Conservation (phyloP, 306 rosid genomes). For the Cajanus cajan region DNA sequence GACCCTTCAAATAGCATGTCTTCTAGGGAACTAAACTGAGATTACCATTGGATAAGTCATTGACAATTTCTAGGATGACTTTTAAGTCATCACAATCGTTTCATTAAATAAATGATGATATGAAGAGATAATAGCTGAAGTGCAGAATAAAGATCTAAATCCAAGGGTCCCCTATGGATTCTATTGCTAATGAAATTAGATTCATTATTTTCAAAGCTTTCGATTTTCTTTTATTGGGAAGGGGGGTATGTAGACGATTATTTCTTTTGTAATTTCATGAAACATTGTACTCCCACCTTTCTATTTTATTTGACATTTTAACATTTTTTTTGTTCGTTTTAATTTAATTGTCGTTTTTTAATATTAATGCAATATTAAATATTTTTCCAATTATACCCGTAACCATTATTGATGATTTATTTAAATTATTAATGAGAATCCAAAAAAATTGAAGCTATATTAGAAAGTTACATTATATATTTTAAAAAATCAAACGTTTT, state of each 20-base stretch:
- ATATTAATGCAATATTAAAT: no score
- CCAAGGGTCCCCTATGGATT: background rate
- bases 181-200: background rate
- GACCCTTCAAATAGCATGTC: background rate
- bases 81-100: background rate
- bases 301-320: no score
- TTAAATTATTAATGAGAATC: no score
- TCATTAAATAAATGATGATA: background rate
- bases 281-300: background rate
- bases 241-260: background rate
- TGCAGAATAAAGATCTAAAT: background rate
- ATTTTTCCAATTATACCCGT: no score
- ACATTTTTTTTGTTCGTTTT: no score
- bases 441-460: no score
- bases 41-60: conserved; percentile 2
- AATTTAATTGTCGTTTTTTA: no score
- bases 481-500: no score
- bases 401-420: no score
- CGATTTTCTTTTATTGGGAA: background rate
- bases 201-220: background rate
- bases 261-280: background rate
- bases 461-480: no score
- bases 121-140: background rate
- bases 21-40: background rate
- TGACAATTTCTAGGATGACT: background rate